Evolutionary conservation across 2,329 filamentous ascomycete genomes (phyloP).

Genomic region (Ophiostoma quercus): DNA sequence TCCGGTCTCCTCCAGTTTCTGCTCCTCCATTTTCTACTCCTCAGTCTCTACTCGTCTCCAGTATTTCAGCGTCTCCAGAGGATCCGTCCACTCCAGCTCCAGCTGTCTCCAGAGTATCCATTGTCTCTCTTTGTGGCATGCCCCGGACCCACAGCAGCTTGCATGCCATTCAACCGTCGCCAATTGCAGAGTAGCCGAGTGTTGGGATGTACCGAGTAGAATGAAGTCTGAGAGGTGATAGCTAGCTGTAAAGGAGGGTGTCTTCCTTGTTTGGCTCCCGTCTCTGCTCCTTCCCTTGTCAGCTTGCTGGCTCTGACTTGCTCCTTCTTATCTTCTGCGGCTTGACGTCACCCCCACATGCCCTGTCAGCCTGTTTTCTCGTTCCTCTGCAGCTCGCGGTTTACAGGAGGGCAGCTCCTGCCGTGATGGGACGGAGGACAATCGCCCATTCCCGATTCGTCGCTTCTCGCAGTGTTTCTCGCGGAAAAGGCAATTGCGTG

Average conservation of each 20-base stretch:
- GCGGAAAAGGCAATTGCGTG: not conserved
- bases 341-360: constrained; percentile 12
- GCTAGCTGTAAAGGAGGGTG: not conserved
- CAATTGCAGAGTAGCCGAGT: not conserved
- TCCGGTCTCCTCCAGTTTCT: too few relatives aligned
- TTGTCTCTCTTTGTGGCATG: constrained; percentile 1
- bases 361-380: not conserved
- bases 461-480: not conserved
- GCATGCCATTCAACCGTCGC: not conserved
- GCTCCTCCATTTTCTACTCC: too few relatives aligned
- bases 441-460: not conserved
- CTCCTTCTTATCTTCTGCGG: constrained; percentile 8
- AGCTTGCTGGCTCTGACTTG: too few relatives aligned
- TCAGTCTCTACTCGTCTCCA: not conserved
- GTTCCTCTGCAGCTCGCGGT: not conserved
- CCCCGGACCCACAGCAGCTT: constrained; percentile 1
- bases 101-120: too few relatives aligned
- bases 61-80: not conserved
- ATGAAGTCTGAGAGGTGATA: not conserved
- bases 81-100: too few relatives aligned
- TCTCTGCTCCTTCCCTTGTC: not conserved
- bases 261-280: not conserved
- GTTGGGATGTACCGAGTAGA: too few relatives aligned
- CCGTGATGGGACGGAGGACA: not conserved
- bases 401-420: not conserved